These are phyloP conservation scores for Coleophoma crateriformis DNA, from an alignment of 2,329 filamentous ascomycete genomes.

Conservation along the genomic window DNA sequence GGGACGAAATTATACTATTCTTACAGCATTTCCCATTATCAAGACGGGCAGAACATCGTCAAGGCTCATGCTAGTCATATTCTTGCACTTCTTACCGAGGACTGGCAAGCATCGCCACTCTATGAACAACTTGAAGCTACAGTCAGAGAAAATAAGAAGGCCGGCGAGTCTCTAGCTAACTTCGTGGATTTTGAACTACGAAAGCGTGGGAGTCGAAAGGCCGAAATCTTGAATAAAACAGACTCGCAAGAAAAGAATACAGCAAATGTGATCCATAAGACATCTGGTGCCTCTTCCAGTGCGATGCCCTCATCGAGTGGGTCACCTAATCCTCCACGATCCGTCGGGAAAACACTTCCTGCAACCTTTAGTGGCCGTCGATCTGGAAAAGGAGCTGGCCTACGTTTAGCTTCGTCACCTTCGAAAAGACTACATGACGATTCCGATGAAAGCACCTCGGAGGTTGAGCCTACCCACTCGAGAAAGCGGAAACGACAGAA, in stretches of 20 bases:
- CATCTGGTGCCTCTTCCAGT: too few species aligned
- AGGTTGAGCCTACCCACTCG: not conserved
- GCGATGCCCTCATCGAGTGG: not conserved
- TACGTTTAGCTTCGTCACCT: conserved; percentile 1
- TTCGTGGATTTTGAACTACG: not conserved
- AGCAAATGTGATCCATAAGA: not conserved
- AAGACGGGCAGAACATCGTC: conserved; percentile 3
- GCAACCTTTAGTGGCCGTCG: not conserved
- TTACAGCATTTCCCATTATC: conserved; percentile 2
- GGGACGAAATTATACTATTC: conserved; percentile 3
- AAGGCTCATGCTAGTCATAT: conserved; percentile 3
- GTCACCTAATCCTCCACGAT: not conserved
- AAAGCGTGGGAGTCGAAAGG: not conserved
- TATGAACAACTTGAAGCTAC: conserved; percentile 1
- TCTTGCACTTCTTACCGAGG: not conserved
- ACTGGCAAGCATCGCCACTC: conserved; percentile 4
- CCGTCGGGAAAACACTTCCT: not conserved
- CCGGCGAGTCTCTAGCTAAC: not conserved
- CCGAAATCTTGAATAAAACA: not conserved
- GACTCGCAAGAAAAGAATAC: not conserved
- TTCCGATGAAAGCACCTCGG: not conserved
- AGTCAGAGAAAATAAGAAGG: not conserved
- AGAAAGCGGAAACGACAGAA: not conserved
- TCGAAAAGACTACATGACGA: not conserved
- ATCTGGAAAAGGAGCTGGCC: not conserved